Percentiles rank a stretch among this genome's conserved stretches.
Evolutionary conservation across 805 yeast genomes (phyloP).

Genomic region (Candida easanensis): DNA sequence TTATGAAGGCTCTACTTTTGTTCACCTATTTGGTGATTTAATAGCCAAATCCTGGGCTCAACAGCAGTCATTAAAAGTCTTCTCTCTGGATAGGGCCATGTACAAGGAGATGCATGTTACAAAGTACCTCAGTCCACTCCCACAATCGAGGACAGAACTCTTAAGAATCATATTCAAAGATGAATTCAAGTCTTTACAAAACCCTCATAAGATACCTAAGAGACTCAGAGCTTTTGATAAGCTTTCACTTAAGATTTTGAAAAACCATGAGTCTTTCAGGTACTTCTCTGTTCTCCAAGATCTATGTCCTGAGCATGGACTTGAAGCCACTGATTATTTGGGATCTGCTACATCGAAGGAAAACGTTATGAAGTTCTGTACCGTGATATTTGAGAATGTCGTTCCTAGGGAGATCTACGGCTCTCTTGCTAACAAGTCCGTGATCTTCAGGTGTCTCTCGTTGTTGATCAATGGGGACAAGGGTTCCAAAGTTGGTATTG

Average conservation of each 20-base stretch:
- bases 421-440: slow-evolving; percentile 41
- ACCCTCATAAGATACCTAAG: slow-evolving; percentile 22
- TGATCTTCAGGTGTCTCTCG: slow-evolving; percentile 36
- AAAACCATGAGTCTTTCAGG: slow-evolving; percentile 33
- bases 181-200: slow-evolving; percentile 15
- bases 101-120: slow-evolving; percentile 8
- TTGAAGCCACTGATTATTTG: slow-evolving; percentile 26
- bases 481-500: slow-evolving; percentile 34
- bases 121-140: slow-evolving; percentile 13
- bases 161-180: slow-evolving; percentile 12
- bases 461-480: slow-evolving; percentile 36
- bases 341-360: slow-evolving; percentile 31
- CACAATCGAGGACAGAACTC: slow-evolving; percentile 2
- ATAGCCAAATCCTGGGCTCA: background rate
- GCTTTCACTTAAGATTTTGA: slow-evolving; percentile 20
- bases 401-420: slow-evolving; percentile 58
- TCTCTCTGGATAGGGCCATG: slow-evolving; percentile 15
- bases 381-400: slow-evolving; percentile 42
- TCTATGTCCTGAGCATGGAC: slow-evolving; percentile 29
- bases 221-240: slow-evolving; percentile 20
- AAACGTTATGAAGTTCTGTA: slow-evolving; percentile 41
- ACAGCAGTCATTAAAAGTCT: background rate
- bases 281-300: slow-evolving; percentile 38
- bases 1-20: background rate
- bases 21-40: slow-evolving; percentile 20